Evolutionary conservation across 441 rosid species (phyloP).

Genomic region (Corymbia calophylla): DNA sequence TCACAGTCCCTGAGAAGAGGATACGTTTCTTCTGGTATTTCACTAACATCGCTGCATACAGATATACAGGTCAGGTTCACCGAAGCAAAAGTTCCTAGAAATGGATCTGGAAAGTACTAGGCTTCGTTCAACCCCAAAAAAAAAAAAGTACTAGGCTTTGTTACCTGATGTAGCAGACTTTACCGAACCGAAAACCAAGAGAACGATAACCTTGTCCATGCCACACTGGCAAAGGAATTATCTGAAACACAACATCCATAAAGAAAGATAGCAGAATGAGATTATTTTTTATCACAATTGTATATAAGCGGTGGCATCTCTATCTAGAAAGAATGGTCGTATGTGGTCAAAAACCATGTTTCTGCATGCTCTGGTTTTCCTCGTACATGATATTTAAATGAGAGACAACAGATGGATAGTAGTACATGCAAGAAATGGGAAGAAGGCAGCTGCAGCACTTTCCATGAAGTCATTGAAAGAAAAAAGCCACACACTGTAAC

Average conservation of each 20-base stretch:
- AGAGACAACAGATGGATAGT: background rate
- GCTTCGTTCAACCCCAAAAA: background rate
- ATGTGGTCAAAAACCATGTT: background rate
- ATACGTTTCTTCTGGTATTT: slow-evolving; percentile 87
- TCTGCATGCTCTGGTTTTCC: background rate
- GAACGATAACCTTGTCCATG: slow-evolving; percentile 76
- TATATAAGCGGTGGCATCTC: background rate
- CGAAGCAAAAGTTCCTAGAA: background rate
- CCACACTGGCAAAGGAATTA: slow-evolving; percentile 92
- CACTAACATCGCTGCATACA: slow-evolving; percentile 71
- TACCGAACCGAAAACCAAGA: slow-evolving; percentile 87
- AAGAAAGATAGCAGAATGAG: background rate
- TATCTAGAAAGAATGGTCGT: background rate
- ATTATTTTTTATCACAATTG: background rate
- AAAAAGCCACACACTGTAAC: background rate
- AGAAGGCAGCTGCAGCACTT: background rate
- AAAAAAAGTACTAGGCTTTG: background rate
- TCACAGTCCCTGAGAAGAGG: slow-evolving; percentile 62
- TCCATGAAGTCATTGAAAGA: background rate
- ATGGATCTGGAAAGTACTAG: background rate
- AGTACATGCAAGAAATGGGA: background rate
- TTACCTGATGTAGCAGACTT: slow-evolving; percentile 83
- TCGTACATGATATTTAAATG: background rate
- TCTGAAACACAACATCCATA: slow-evolving; percentile 27
- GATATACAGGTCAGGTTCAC: slow-evolving; percentile 1